A percentile compares a stretch with the other conserved stretches of the same genome.
Conservation (phyloP, 345 rosid genomes). For the Moricandia moricandioides region DNA sequence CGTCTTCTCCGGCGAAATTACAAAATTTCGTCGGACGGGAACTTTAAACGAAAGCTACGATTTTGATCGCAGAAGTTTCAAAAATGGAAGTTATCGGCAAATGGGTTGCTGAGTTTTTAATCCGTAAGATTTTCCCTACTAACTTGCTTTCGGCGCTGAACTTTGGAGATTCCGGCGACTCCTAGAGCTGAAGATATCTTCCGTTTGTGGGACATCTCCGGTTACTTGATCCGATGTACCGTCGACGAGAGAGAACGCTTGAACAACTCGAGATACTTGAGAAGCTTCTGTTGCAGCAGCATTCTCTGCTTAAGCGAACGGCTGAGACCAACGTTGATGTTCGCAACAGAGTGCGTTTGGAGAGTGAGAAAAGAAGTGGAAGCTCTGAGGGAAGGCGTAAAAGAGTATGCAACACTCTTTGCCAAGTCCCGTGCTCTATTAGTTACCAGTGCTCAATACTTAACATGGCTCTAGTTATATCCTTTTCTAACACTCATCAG, state of each 20-base stretch:
- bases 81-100: constrained; percentile 1
- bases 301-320: neutral
- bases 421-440: neutral
- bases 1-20: constrained; percentile 18
- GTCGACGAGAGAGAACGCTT: constrained; percentile 41
- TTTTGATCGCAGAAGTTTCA: neutral
- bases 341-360: neutral
- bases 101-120: constrained; percentile 19
- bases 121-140: neutral
- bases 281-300: constrained; percentile 12
- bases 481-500: too few species aligned
- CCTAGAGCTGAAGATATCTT: constrained; percentile 6
- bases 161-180: neutral
- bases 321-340: neutral
- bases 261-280: constrained; percentile 36
- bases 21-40: neutral
- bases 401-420: constrained; percentile 26
- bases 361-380: constrained; percentile 29
- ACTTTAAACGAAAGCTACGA: neutral
- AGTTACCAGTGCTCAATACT: neutral
- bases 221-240: constrained; percentile 1
- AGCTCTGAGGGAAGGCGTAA: constrained; percentile 35
- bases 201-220: constrained; percentile 28
- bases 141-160: constrained; percentile 14
- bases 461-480: constrained; percentile 12